These are phyloP conservation scores for Periglandula ipomoeae DNA, from an alignment of 2,329 filamentous ascomycete genomes.

Conservation along the genomic window DNA sequence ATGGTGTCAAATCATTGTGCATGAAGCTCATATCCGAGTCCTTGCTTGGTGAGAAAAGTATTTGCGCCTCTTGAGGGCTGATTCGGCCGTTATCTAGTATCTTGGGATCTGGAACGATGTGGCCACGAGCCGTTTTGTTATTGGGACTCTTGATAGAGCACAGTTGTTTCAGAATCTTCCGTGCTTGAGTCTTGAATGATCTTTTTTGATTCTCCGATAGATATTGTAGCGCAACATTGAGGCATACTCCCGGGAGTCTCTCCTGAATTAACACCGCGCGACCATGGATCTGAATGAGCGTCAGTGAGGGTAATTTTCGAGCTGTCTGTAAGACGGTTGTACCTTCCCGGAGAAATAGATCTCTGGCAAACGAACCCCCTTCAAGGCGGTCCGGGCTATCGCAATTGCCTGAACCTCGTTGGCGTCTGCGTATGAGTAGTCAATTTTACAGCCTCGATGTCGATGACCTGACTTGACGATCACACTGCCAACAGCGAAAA, in stretches of 20 bases:
- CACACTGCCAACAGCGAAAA: conserved; percentile 31
- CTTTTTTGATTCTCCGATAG: conserved; percentile 15
- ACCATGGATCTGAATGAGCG: conserved; percentile 22
- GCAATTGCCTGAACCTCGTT: conserved; percentile 28
- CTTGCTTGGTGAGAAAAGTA: conserved; percentile 16
- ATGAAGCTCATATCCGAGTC: conserved; percentile 23
- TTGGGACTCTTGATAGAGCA: not conserved
- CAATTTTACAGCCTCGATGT: conserved; percentile 13
- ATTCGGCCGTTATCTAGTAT: conserved; percentile 14
- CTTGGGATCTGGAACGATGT: not conserved
- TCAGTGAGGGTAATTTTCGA: conserved; percentile 1
- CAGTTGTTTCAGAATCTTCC: not conserved
- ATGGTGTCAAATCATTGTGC: conserved; percentile 30
- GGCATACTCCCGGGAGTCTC: conserved; percentile 25
- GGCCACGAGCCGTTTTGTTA: not conserved
- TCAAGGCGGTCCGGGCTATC: conserved; percentile 20
- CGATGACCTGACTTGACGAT: conserved; percentile 30
- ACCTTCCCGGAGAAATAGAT: conserved; percentile 32
- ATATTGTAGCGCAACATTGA: conserved; percentile 28
- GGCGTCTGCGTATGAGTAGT: conserved; percentile 31
- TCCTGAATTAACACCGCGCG: conserved; percentile 28
- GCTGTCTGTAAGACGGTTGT: not conserved
- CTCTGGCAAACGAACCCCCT: conserved; percentile 22
- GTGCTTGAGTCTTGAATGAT: conserved; percentile 3
- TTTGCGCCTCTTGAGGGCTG: conserved; percentile 23